These are phyloP conservation scores for Pythium aquatile DNA, from an alignment of 352 stramenopile species.

Conservation along the genomic window DNA sequence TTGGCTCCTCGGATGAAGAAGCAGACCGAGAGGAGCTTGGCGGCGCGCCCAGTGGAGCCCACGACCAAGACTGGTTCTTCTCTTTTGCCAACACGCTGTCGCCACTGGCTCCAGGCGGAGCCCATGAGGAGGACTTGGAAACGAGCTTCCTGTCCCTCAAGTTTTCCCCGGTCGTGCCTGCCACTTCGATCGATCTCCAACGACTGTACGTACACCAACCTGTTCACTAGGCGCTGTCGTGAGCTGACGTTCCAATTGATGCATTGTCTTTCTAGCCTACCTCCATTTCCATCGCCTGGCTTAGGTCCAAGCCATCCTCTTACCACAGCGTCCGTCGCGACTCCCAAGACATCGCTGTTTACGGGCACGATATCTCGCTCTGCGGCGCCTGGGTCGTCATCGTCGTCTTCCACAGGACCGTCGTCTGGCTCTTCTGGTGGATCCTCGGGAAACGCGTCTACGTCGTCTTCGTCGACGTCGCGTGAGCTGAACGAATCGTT, in stretches of 20 bases:
- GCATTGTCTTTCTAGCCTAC: conserved; percentile 37
- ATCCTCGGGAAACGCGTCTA: not conserved
- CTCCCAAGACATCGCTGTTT: conserved; percentile 19
- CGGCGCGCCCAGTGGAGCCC: conserved; percentile 31
- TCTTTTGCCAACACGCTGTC: conserved; percentile 78
- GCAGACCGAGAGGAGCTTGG: conserved; percentile 22
- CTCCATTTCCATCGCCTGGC: conserved; percentile 50
- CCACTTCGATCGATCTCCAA: conserved; percentile 53
- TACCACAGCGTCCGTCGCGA: not conserved
- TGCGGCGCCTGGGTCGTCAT: conserved; percentile 20
- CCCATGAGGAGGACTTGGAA: conserved; percentile 51
- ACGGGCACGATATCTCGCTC: conserved; percentile 10
- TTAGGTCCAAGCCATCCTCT: conserved; percentile 5
- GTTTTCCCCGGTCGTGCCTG: conserved; percentile 58
- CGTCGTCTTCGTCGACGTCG: conserved; percentile 1
- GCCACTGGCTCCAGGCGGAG: conserved; percentile 39
- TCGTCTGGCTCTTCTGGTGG: conserved; percentile 11
- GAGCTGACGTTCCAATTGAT: not conserved
- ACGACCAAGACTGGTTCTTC: conserved; percentile 78
- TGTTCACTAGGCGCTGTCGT: not conserved
- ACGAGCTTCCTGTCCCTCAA: conserved; percentile 55
- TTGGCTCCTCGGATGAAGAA: conserved; percentile 24
- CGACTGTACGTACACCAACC: conserved; percentile 46
- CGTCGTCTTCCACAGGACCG: conserved; percentile 20
- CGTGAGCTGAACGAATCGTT: conserved; percentile 52